Evolutionary conservation across 441 rosid genomes (phyloP).

Genomic region (Populus hybrid): DNA sequence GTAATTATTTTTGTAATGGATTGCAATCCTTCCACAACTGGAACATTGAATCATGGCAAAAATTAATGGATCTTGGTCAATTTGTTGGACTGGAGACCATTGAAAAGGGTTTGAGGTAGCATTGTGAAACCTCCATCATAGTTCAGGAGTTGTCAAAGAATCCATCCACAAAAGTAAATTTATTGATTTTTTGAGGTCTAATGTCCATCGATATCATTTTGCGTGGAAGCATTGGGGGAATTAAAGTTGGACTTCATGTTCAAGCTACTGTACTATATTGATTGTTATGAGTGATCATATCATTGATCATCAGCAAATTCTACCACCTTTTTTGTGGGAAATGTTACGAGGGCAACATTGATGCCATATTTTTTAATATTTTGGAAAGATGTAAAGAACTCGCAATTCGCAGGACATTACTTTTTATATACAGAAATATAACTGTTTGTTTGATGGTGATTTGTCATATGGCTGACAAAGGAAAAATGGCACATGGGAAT

Average conservation of each 20-base stretch:
- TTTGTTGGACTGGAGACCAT: neutral
- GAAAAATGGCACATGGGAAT: too few relatives aligned
- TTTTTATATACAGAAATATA: too few relatives aligned
- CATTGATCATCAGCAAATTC: neutral
- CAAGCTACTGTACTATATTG: neutral
- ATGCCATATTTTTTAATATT: neutral
- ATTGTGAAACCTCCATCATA: neutral
- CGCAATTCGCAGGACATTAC: neutral
- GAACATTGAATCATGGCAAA: neutral
- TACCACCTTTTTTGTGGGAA: neutral
- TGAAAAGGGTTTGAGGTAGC: neutral
- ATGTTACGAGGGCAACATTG: neutral
- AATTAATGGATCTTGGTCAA: conserved; percentile 1
- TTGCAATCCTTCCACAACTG: neutral
- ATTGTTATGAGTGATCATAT: neutral
- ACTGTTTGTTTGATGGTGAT: too few relatives aligned
- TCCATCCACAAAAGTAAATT: neutral
- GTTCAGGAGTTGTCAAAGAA: neutral
- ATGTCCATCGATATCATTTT: neutral
- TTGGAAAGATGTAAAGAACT: neutral
- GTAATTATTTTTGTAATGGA: neutral
- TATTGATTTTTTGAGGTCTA: neutral
- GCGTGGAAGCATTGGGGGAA: neutral
- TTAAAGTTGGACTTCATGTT: neutral
- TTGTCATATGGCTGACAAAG: too few relatives aligned